A percentile compares a stretch with the other conserved stretches of the same genome.
phyloP scores from a whole-genome alignment of 2,329 filamentous ascomycete genomes.

The Mycogone perniciosa region DNA sequence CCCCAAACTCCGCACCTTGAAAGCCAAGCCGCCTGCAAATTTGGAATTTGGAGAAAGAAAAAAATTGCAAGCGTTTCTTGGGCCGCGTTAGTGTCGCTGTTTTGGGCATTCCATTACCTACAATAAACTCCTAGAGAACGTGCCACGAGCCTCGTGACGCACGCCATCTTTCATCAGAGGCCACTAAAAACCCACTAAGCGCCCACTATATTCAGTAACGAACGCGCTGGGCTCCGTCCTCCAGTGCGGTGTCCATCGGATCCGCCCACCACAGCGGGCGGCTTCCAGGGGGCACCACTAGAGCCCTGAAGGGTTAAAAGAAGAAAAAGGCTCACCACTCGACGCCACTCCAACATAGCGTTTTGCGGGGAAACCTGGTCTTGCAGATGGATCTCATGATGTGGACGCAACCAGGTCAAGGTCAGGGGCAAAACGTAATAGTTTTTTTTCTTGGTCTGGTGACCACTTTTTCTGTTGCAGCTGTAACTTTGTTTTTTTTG shows the following conservation, averaged over 20 bases:
- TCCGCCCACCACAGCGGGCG: too few relatives aligned
- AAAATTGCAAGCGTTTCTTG: background rate
- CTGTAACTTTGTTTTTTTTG: background rate
- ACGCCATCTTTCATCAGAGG: constrained; percentile 12
- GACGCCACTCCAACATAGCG: constrained; percentile 6
- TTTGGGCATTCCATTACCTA: constrained; percentile 13
- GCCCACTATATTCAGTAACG: background rate
- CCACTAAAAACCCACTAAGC: background rate
- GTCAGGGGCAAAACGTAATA: background rate
- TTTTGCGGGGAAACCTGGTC: constrained; percentile 10
- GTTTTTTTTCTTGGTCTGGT: constrained; percentile 5
- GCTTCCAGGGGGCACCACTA: background rate
- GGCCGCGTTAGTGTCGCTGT: background rate
- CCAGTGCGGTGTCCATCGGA: too few relatives aligned
- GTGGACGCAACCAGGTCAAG: background rate
- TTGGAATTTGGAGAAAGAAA: background rate
- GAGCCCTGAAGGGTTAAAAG: background rate
- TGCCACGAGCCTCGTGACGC: constrained; percentile 9
- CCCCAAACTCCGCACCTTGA: background rate
- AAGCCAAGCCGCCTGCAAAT: background rate
- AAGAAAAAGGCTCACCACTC: background rate
- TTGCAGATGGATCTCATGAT: background rate
- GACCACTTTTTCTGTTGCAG: background rate
- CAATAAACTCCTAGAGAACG: constrained; percentile 10
- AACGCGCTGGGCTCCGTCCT: too few relatives aligned